Evolutionary conservation across 2,329 filamentous ascomycete genomes (phyloP).

Genomic region (Trichoderma harzianum): DNA sequence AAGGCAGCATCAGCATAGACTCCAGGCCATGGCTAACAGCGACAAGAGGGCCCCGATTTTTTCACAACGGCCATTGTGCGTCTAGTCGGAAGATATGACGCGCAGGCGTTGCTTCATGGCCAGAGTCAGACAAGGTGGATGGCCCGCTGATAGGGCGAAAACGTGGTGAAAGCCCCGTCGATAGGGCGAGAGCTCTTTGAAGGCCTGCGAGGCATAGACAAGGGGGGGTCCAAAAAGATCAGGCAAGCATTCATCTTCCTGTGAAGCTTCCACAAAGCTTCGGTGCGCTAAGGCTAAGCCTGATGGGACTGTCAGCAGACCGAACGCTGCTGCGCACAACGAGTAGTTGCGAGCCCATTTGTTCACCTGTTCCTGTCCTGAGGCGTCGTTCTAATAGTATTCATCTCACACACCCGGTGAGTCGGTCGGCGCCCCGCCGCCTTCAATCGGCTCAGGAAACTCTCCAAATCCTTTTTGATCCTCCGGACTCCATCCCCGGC

Average conservation of each 20-base stretch:
- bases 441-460: background rate
- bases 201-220: constrained; percentile 6
- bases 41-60: background rate
- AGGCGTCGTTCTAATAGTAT: background rate
- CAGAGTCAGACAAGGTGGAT: background rate
- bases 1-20: background rate
- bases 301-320: constrained; percentile 11
- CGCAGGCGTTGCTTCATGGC: background rate
- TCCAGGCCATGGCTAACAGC: background rate
- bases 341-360: background rate
- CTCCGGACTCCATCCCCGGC: background rate
- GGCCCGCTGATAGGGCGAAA: constrained; percentile 3
- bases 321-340: background rate
- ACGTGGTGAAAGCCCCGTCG: background rate
- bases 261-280: constrained; percentile 1
- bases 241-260: background rate
- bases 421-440: background rate
- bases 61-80: background rate
- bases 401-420: background rate
- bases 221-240: background rate
- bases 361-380: background rate
- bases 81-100: background rate
- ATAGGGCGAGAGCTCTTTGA: background rate
- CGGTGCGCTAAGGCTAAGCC: background rate
- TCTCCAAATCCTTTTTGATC: background rate